Conservation (phyloP, 306 rosid genomes). For the Biancaea sappan region DNA sequence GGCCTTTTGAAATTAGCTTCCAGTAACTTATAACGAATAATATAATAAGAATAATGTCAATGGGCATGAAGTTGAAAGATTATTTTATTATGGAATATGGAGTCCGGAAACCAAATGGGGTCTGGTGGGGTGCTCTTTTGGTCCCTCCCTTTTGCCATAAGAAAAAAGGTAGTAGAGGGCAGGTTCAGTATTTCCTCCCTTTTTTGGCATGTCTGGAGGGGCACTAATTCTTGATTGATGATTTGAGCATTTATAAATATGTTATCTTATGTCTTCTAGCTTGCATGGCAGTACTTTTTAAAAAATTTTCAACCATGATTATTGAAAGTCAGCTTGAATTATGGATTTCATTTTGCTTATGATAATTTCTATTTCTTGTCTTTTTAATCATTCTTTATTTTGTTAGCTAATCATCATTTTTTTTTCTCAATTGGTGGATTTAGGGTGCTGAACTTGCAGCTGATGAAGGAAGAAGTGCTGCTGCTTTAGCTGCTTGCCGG, state of each 20-base stretch:
- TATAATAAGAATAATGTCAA: neutral
- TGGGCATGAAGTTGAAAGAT: conserved; percentile 6
- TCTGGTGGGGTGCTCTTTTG: conserved; percentile 1
- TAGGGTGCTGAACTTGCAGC: conserved; percentile 96
- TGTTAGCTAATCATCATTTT: neutral
- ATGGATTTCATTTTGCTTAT: conserved; percentile 9
- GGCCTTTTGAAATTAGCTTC: conserved; percentile 9
- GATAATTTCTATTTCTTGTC: no score
- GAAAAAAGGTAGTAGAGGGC: neutral
- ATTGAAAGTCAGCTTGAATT: neutral
- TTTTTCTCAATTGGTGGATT: conserved; percentile 33
- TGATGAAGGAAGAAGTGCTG: conserved; percentile 91
- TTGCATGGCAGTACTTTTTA: neutral
- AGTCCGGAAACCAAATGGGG: conserved; percentile 12
- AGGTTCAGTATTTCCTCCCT: conserved; percentile 4
- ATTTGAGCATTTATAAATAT: neutral
- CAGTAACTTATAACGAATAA: neutral
- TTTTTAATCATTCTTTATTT: no score
- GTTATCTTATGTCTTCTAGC: neutral
- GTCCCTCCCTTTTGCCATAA: neutral
- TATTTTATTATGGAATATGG: conserved; percentile 6
- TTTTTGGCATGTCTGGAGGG: neutral
- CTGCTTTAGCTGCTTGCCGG: conserved; percentile 96
- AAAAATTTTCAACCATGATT: neutral
- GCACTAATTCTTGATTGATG: neutral